Evolutionary conservation across 352 stramenopile genomes (phyloP), one percentile per base, ranked within the genome.

Genomic region (Pythium phragmiticola): DNA sequence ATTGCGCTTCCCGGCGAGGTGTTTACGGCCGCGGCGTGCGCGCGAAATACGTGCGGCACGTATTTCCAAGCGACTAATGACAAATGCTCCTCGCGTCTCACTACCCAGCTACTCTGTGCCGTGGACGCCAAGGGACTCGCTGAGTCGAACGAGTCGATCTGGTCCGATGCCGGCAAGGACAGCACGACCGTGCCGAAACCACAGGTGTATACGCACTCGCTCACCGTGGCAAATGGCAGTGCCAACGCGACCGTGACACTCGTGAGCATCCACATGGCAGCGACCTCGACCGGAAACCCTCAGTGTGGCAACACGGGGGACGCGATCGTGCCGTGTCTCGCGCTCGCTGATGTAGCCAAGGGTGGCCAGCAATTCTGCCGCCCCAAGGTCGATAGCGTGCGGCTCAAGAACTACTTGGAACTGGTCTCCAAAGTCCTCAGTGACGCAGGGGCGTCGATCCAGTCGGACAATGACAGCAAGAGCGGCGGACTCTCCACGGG

Each of bases 181-280:
- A 58, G 48, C 33, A 72, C 66, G 17, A 58, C 65, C 2, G 63
- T 80, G 13, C 73, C 77, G 41, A 77, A 72, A 50, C 73, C 77
- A 14, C 75, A 87, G 53, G 59, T 61, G 8, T 84, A 70, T 47
- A 41, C 65, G 4, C 75, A 84, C 56, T 36, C 36, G 36, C 17
- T 51, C 12, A 6, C 7, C 17, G 30, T 45, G 30, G 37, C 42
- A 4, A 57, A 28, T 21, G 30, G 30, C 5, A 59, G 46, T 36
- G 36, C 21, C 21, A 66, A 53, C 41, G 14, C 21, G 57, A 60
- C 36, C 36, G 7, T 80, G 19, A 68, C 14, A 9, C 14, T 84
- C 3, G 63, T 75, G 34, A 75, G 66, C 8, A 82, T 87, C 48
- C 71, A 84, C 68, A 78, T 87, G 75, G 55, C 61, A 14, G 64